phyloP scores from a whole-genome alignment of 2,329 filamentous ascomycete genomes.

The Ambrosiella xylebori region DNA sequence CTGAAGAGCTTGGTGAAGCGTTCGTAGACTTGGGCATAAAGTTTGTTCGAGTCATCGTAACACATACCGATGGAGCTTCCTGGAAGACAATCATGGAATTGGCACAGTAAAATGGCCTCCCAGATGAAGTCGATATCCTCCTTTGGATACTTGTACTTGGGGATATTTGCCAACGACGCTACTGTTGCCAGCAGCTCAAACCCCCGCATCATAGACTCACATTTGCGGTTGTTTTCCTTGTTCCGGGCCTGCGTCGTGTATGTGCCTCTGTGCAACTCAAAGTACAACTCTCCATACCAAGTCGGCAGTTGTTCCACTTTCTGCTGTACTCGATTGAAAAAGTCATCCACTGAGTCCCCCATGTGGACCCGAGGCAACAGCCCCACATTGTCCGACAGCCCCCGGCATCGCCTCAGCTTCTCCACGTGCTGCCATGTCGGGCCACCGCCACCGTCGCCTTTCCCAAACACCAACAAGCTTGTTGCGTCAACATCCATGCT shows the following conservation, averaged over 20 bases:
- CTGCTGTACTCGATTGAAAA: constrained; percentile 71
- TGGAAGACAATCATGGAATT: constrained; percentile 94
- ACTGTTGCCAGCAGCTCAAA: constrained; percentile 77
- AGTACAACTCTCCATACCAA: constrained; percentile 97
- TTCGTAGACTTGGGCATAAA: constrained; percentile 70
- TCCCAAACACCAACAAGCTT: constrained; percentile 84
- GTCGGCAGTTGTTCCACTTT: constrained; percentile 69
- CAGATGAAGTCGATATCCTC: constrained; percentile 90
- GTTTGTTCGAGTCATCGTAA: constrained; percentile 83
- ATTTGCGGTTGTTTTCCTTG: constrained; percentile 79
- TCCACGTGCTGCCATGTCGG: constrained; percentile 89
- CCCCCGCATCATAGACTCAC: constrained; percentile 72
- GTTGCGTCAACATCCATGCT: constrained; percentile 85
- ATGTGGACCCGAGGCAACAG: constrained; percentile 74
- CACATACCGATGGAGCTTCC: constrained; percentile 96
- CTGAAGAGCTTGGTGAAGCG: constrained; percentile 56
- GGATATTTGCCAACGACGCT: constrained; percentile 53
- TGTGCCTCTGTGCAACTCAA: constrained; percentile 89
- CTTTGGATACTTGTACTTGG: constrained; percentile 85
- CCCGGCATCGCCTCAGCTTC: constrained; percentile 82
- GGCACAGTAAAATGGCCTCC: constrained; percentile 79
- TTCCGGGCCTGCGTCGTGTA: constrained; percentile 97
- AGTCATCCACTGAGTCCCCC: constrained; percentile 81
- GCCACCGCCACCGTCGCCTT: constrained; percentile 89
- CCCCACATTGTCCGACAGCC: constrained; percentile 74